Conservation (phyloP, 2,329 filamentous ascomycete genomes). For the Sporothrix protearum region DNA sequence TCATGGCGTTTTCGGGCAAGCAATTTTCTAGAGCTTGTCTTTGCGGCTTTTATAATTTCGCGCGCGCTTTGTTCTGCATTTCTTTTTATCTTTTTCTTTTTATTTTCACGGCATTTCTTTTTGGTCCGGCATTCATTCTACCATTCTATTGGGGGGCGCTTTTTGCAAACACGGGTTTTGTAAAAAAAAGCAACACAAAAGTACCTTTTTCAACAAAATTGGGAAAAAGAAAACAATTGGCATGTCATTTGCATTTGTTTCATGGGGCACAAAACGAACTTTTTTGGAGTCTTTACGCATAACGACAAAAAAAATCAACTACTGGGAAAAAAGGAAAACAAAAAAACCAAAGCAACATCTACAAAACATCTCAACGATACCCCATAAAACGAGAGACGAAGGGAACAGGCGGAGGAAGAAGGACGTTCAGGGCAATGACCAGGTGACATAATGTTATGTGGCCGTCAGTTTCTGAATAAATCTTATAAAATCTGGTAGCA, state of each 20-base stretch:
- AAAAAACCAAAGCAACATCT: constrained; percentile 25
- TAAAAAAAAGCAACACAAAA: constrained; percentile 14
- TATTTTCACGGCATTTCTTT: not conserved
- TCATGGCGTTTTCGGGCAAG: constrained; percentile 17
- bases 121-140: not conserved
- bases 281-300: constrained; percentile 18
- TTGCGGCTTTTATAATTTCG: constrained; percentile 1
- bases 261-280: constrained; percentile 18
- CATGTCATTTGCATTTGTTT: not conserved
- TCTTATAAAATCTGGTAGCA: not conserved
- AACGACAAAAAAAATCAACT: constrained; percentile 18
- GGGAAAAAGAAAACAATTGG: constrained; percentile 17
- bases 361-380: constrained; percentile 40
- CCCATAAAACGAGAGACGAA: constrained; percentile 30
- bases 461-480: not conserved
- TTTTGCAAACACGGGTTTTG: not conserved
- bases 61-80: not conserved
- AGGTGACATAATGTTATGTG: not conserved
- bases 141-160: not conserved
- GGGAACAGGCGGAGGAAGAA: not conserved
- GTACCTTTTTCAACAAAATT: constrained; percentile 32
- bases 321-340: not conserved
- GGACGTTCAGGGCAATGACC: not conserved
- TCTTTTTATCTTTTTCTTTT: not conserved
- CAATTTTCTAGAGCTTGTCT: constrained; percentile 14